A percentile compares a stretch with the other conserved stretches of the same genome.
phyloP scores from a whole-genome alignment of 1,139 yeast genomes.

The Geotrichum citri-aurantii region DNA sequence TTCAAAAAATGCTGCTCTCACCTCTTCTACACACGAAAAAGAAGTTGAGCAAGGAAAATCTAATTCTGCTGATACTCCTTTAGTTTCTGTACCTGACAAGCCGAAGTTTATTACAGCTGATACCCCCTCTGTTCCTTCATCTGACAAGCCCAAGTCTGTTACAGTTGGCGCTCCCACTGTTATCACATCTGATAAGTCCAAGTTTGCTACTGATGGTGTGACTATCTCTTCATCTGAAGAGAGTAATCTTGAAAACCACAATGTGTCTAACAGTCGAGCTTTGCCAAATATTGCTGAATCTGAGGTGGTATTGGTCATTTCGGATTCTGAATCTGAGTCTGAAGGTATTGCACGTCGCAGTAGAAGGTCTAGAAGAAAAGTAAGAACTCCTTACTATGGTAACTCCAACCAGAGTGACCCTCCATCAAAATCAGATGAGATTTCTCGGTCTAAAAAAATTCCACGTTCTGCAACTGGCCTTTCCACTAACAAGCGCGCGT shows the following conservation, averaged over 20 bases:
- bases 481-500: not conserved
- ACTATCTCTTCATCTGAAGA: not conserved
- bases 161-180: too few relatives aligned
- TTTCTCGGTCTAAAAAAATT: not conserved
- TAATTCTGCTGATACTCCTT: not conserved
- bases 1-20: not conserved
- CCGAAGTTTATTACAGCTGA: not conserved
- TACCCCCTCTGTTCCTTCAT: not conserved
- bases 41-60: not conserved
- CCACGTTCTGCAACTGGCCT: not conserved
- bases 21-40: not conserved
- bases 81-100: not conserved
- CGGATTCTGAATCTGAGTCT: not conserved
- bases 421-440: not conserved
- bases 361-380: not conserved
- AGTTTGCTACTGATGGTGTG: not conserved
- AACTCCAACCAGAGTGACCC: conserved; percentile 6
- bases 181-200: not conserved
- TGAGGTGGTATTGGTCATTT: not conserved
- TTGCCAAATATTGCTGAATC: not conserved
- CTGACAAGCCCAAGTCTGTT: not conserved
- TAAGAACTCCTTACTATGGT: not conserved
- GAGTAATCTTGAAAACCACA: not conserved
- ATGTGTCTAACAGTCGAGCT: not conserved
- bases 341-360: not conserved